These are phyloP conservation scores for Monsonia emarginata DNA, from an alignment of 441 rosid species.

Conservation along the genomic window DNA sequence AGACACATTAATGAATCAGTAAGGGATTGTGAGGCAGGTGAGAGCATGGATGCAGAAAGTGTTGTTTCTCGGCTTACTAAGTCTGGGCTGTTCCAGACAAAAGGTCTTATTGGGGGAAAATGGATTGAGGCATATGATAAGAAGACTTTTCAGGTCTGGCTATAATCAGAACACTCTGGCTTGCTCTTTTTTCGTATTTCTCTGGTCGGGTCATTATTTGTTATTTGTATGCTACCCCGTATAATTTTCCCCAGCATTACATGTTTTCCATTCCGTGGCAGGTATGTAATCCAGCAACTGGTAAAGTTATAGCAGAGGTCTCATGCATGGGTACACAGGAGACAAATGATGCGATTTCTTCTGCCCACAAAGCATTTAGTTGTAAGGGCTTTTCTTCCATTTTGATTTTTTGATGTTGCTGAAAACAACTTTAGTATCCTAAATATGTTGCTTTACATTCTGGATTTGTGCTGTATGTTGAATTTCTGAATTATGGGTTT, in stretches of 20 bases:
- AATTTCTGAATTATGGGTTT: not conserved
- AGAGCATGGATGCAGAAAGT: conserved; percentile 47
- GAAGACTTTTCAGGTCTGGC: conserved; percentile 63
- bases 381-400: conserved; percentile 38
- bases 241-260: not conserved
- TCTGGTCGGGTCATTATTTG: too few species aligned
- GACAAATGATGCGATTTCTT: conserved; percentile 78
- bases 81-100: conserved; percentile 52
- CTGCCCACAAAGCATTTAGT: conserved; percentile 60
- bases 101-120: conserved; percentile 75
- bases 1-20: not conserved
- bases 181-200: too few species aligned
- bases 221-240: not conserved
- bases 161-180: too few species aligned
- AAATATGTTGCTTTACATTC: not conserved
- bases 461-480: not conserved
- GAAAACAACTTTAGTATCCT: not conserved
- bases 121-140: conserved; percentile 77
- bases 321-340: conserved; percentile 76
- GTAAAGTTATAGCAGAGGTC: conserved; percentile 62
- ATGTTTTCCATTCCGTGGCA: conserved; percentile 23
- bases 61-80: conserved; percentile 35
- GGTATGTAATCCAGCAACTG: conserved; percentile 88
- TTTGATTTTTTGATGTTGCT: not conserved
- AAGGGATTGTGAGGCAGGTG: conserved; percentile 31